Evolutionary conservation across 75 land plant species (phyloP), one percentile per base, ranked within the genome.

Genomic region (Pinus taeda): DNA sequence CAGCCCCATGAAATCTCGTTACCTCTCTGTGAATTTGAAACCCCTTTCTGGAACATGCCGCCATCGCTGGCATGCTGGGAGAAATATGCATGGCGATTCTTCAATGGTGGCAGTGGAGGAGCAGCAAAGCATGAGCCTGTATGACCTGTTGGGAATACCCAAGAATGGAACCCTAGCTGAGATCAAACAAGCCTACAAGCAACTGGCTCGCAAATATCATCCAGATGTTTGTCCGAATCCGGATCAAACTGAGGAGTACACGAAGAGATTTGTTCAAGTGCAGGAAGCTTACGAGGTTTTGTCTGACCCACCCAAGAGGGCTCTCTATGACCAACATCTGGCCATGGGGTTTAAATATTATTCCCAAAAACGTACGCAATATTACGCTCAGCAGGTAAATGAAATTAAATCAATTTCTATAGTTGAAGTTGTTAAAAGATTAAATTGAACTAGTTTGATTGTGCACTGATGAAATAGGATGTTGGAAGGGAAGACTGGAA

Each of bases 141-240:
- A 91, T 77, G 95, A 88, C 20, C 71, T 90, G 7, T 83, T 95
- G 63, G 98, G 93, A 18, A 83, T 95, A 2, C 24, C 90, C 17
- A 78, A 84, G 36, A 75, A 76, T 5, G 98, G 81, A 60, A 64
- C 82, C 53, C 57, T 82, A 6, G 36, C 69, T 65, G 93, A 94
- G 65, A 94, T 96, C 74, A 96, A 96, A 81, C 88, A 85, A 74
- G 99, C 99, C 18, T 96, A 94, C 80, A 85, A 92, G 78, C 87
- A 88, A 85, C 72, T 92, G 77, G 99, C 98, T 21, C 56, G 90
- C 61, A 89, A 83, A 84, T 90, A 87, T 71, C 99, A 96, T 57
- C 98, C 98, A 12, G 98, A 95, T 82, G 98, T 95, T 2, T 90
- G 86, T 39, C 93, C 93, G 6, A 87, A 92, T n/a, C 93, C 91